A percentile compares a stretch with the other conserved stretches of the same genome.
phyloP scores from a whole-genome alignment of 2,329 filamentous ascomycete species.

The Fusarium sp. region DNA sequence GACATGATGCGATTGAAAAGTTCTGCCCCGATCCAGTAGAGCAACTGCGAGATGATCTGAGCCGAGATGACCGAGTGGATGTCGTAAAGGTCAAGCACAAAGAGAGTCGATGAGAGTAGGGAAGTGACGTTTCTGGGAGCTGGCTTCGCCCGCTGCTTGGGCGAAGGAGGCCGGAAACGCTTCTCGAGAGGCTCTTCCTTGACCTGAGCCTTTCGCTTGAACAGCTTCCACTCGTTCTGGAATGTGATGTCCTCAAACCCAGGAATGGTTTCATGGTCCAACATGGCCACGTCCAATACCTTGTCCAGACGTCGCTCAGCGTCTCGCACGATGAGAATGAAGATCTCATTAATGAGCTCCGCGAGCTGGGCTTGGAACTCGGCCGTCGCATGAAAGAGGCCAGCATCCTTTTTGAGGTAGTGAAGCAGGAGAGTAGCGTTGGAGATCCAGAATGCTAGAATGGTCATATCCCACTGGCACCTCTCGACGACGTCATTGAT shows the following conservation, averaged over 20 bases:
- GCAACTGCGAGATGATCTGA: constrained; percentile 90
- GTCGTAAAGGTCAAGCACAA: constrained; percentile 98
- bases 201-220: constrained; percentile 89
- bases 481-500: constrained; percentile 97
- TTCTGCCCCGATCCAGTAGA: constrained; percentile 97
- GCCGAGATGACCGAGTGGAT: constrained; percentile 96
- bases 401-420: constrained; percentile 94
- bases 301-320: constrained; percentile 97
- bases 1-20: constrained; percentile 99
- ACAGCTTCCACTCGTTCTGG: constrained; percentile 98
- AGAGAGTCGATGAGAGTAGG: constrained; percentile 92
- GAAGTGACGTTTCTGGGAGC: constrained; percentile 97
- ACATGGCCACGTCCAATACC: constrained; percentile 90
- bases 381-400: constrained; percentile 81
- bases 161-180: constrained; percentile 90
- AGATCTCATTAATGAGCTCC: constrained; percentile 97
- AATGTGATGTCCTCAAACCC: constrained; percentile 97
- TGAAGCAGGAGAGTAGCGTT: constrained; percentile 96
- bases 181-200: constrained; percentile 94
- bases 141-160: constrained; percentile 90
- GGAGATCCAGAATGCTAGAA: constrained; percentile 98
- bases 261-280: constrained; percentile 98
- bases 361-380: constrained; percentile 94
- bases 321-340: constrained; percentile 96
- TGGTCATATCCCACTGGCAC: constrained; percentile 99